Evolutionary conservation across 768 basidiomycete species (phyloP).

Genomic region (Podaxis pistillaris): DNA sequence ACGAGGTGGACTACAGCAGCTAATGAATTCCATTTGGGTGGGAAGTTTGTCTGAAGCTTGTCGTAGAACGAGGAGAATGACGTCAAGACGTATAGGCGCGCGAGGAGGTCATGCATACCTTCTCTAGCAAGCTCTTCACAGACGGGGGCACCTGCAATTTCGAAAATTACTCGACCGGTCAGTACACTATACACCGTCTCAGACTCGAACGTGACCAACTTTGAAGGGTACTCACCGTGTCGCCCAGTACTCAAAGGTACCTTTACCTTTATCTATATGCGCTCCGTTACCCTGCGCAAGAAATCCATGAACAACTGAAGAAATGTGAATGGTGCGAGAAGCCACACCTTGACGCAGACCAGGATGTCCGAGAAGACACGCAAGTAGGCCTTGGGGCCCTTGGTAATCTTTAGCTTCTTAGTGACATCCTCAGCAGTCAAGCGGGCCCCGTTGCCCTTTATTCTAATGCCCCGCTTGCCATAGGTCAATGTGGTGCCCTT

Average conservation of each 20-base stretch:
- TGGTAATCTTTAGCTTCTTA: constrained; percentile 83
- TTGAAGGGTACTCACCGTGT: constrained; percentile 57
- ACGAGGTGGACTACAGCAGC: constrained; percentile 62
- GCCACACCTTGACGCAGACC: constrained; percentile 88
- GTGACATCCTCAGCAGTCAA: constrained; percentile 87
- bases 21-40: constrained; percentile 85
- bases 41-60: constrained; percentile 89
- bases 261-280: constrained; percentile 99
- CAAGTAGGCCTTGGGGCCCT: constrained; percentile 82
- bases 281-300: constrained; percentile 85
- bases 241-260: constrained; percentile 96
- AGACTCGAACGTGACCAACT: not conserved
- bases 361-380: constrained; percentile 96
- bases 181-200: constrained; percentile 55
- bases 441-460: constrained; percentile 77
- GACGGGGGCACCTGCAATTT: constrained; percentile 82
- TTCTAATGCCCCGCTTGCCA: constrained; percentile 90
- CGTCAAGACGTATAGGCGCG: not conserved
- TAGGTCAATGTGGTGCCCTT: constrained; percentile 91
- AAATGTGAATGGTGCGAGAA: not conserved
- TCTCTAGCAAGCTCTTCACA: constrained; percentile 92
- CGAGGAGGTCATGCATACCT: constrained; percentile 44
- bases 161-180: constrained; percentile 87
- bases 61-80: constrained; percentile 61
- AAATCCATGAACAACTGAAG: not conserved